Base-by-base conservation (phyloP, 768 basidiomycete species). In the Phallus indusiatus region DNA sequence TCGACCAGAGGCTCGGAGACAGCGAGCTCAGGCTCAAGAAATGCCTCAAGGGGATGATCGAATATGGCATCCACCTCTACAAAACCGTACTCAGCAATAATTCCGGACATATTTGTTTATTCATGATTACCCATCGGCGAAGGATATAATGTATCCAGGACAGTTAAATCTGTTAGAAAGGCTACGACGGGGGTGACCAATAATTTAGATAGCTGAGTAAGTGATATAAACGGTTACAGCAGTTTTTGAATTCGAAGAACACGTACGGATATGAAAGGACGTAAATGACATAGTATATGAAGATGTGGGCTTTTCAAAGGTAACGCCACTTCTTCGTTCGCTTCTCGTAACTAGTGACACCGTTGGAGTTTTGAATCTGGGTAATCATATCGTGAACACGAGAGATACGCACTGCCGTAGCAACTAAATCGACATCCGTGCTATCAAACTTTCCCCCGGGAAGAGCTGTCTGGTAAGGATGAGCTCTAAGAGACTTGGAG, bases 181-280 rank as follows among this genome's bases (percentile, higher is more conserved):
- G 88, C 85, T 21, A 94, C 77, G 1, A 94, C 81, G 0, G 93
- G 91, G 0, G 83, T 87, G 48, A 94, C 90, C 42, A 93, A 69
- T 16, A 90, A 75, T 64, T 75, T 78, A 61, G 78, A 77, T n/a
- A 81, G 72, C 1, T 90, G 86, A 6, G 90, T 70, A 47, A 65
- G 66, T 10, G n/a, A 42, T 1, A 51, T 17, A 12, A 52, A 51
- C 17, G 16, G 35, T n/a, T 12, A 36, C 33, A 48, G 12, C 5
- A 14, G 20, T 6, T 50, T 16, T 20, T 52, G 33, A 20, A 18
- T 9, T 6, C 24, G 21, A 2, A 20, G 14, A 36, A 21, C 53
- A 59, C 57, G 24, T 46, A 59, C 57, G 50, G 57, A 59, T 34
- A 59, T 18, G 67, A 83, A 82, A 1, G 90, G 87, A 28, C 82